Percentiles rank a stretch among this genome's conserved stretches.
phyloP scores from a whole-genome alignment of 2,329 filamentous ascomycete species.

The Fusarium zealandicum region DNA sequence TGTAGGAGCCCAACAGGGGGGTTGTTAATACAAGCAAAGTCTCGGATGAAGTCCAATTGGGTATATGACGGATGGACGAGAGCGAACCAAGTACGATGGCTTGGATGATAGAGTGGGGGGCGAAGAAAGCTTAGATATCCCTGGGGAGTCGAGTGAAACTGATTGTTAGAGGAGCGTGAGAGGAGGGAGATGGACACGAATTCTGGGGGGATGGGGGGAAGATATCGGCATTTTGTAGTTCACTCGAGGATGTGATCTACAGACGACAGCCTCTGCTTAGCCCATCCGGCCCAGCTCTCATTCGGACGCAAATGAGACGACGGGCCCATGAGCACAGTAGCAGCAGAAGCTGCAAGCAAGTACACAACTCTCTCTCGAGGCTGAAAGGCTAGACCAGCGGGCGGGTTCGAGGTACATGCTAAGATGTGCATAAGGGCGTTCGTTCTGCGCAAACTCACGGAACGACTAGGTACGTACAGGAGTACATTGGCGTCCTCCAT shows the following conservation, averaged over 20 bases:
- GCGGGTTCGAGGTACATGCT: conserved; percentile 29
- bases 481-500: conserved; percentile 30
- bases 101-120: conserved; percentile 1
- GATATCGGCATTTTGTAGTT: conserved; percentile 40
- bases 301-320: conserved; percentile 27
- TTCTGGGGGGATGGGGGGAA: conserved; percentile 31
- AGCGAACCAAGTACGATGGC: conserved; percentile 7
- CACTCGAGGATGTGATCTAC: conserved; percentile 34
- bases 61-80: conserved; percentile 3
- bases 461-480: conserved; percentile 24
- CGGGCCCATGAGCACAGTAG: conserved; percentile 26
- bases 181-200: conserved; percentile 20
- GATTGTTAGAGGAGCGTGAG: conserved; percentile 28
- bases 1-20: neutral
- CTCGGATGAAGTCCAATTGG: conserved; percentile 3
- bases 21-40: conserved; percentile 4
- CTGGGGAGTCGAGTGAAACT: conserved; percentile 14
- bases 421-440: conserved; percentile 17
- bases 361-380: conserved; percentile 11
- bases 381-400: conserved; percentile 28
- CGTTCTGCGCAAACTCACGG: conserved; percentile 24
- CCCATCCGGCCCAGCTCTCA: conserved; percentile 14
- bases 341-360: conserved; percentile 13
- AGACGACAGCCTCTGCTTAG: conserved; percentile 21
- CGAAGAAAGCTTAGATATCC: conserved; percentile 12